phyloP scores from a whole-genome alignment of 768 basidiomycete species.

The Rhizopogon vulgaris region DNA sequence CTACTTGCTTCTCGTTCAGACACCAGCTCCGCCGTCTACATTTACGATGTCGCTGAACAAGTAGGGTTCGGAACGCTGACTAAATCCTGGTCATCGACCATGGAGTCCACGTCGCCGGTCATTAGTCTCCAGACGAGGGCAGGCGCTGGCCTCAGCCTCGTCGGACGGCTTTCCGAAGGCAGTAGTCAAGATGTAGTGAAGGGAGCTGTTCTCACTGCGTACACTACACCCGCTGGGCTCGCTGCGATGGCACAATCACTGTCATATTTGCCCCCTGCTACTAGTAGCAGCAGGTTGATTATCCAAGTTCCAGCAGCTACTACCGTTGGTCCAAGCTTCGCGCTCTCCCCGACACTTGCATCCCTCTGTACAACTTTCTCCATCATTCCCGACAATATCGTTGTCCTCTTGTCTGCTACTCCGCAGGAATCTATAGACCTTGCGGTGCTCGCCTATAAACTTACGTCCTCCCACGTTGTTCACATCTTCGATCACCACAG shows the following conservation, averaged over 20 bases:
- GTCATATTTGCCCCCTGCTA: slow-evolving; percentile 59
- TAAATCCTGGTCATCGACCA: slow-evolving; percentile 52
- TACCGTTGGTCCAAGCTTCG: slow-evolving; percentile 55
- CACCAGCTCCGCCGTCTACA: slow-evolving; percentile 62
- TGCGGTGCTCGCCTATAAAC: slow-evolving; percentile 67
- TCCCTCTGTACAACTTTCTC: slow-evolving; percentile 54
- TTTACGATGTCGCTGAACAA: slow-evolving; percentile 82
- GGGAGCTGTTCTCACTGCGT: slow-evolving; percentile 65
- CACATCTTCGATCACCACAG: slow-evolving; percentile 90
- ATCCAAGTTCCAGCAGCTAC: slow-evolving; percentile 79
- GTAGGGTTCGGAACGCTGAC: slow-evolving; percentile 74
- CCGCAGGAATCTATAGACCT: slow-evolving; percentile 80
- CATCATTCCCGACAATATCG: slow-evolving; percentile 57
- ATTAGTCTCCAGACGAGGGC: slow-evolving; percentile 74
- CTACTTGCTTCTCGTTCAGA: slow-evolving; percentile 51
- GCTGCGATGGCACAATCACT: slow-evolving; percentile 80
- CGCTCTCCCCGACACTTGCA: slow-evolving; percentile 74
- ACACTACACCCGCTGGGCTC: slow-evolving; percentile 79
- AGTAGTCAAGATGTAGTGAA: slow-evolving; percentile 61
- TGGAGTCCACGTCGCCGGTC: slow-evolving; percentile 42
- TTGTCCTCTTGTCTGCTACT: slow-evolving; percentile 77
- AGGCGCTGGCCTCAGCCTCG: slow-evolving; percentile 76
- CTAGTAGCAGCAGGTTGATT: slow-evolving; percentile 60
- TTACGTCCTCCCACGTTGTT: slow-evolving; percentile 63
- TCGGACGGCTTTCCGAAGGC: slow-evolving; percentile 76